These are phyloP conservation scores for Cronartium quercuum DNA, from an alignment of 1,284 basidiomycete species.

Conservation along the genomic window DNA sequence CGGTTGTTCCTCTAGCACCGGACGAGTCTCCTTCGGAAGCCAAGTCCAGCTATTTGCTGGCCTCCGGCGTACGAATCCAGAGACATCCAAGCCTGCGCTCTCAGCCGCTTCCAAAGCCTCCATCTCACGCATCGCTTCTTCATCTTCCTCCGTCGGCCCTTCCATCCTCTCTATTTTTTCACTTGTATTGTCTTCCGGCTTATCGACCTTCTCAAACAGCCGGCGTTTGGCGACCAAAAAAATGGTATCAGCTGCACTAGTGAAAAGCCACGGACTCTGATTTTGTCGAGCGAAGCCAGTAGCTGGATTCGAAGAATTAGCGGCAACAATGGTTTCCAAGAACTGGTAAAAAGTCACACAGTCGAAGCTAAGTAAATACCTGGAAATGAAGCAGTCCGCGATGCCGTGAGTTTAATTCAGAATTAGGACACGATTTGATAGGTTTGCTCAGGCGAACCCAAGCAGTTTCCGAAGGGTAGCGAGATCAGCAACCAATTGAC, in stretches of 20 bases:
- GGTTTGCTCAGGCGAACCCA: background rate
- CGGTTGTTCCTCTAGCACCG: conserved; percentile 84
- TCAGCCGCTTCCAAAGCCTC: conserved; percentile 21
- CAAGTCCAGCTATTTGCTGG: conserved; percentile 51
- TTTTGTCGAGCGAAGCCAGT: conserved; percentile 52
- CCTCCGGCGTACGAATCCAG: background rate
- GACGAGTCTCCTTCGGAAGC: conserved; percentile 72
- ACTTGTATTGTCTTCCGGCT: conserved; percentile 40
- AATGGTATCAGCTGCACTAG: conserved; percentile 80
- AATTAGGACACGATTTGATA: background rate
- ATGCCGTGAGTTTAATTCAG: background rate
- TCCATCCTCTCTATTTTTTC: background rate
- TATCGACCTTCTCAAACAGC: conserved; percentile 58
- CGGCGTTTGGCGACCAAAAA: conserved; percentile 74
- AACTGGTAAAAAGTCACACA: conserved; percentile 84
- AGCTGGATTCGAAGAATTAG: conserved; percentile 55
- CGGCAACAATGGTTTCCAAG: conserved; percentile 78
- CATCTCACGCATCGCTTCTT: conserved; percentile 26
- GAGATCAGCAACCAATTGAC: conserved; percentile 82
- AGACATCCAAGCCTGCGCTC: conserved; percentile 23
- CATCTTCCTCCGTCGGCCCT: conserved; percentile 39
- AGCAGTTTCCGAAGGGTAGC: conserved; percentile 77
- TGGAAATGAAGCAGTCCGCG: conserved; percentile 47
- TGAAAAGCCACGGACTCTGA: conserved; percentile 77
- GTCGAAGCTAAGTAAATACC: conserved; percentile 85